Base-by-base conservation (phyloP, 306 rosid species). In the Dalbergia oliveri region DNA sequence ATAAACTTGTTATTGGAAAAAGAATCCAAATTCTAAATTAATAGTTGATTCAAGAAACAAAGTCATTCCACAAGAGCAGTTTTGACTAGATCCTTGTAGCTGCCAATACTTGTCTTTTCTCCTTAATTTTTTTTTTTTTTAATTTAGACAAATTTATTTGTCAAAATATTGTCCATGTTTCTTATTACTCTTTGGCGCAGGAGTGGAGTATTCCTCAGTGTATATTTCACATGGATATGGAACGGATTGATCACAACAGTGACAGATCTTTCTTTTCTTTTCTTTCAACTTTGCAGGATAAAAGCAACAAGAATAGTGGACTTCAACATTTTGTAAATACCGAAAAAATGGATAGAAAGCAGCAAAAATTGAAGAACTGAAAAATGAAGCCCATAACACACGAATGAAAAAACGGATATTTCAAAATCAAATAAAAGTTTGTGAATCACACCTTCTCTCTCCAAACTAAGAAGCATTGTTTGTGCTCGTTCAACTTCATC, bases 401-500 rank as follows among this genome's bases (percentile, higher is more conserved):
- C 16, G 26, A 62, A 19, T 57, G 53, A 73, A 69, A 68, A 67
- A 50, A 79, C 62, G 4, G 49, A 44, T 15, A 66, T 70, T 80
- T 80, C 45, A 80, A 43, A 69, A 76, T 61, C 76, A 67, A 72
- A 72, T 35, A 37, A 63, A 80, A 59, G 66, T 14, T 35, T 59
- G 81, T 23, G 47, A 54, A 37, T 72, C 26, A 54, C 79, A 87
- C 89, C 89, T 87, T 87, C 86, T 87, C 89, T 87, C 79, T 87
- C 89, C 75, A 87, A 81, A 77, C 87, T 82, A 77, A 54, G 82
- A 83, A 87, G 89, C 85, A 76, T 82, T 65, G 87, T 68, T 63
- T 87, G 89, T 31, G 89, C 89, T 39, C 89, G 85, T 43, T 87
- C 89, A 72, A 87, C 89, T 73, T 87, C 89, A 87, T 87, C 87